Conservation (phyloP, 2,329 filamentous ascomycete species). For the Acarospora socialis region DNA sequence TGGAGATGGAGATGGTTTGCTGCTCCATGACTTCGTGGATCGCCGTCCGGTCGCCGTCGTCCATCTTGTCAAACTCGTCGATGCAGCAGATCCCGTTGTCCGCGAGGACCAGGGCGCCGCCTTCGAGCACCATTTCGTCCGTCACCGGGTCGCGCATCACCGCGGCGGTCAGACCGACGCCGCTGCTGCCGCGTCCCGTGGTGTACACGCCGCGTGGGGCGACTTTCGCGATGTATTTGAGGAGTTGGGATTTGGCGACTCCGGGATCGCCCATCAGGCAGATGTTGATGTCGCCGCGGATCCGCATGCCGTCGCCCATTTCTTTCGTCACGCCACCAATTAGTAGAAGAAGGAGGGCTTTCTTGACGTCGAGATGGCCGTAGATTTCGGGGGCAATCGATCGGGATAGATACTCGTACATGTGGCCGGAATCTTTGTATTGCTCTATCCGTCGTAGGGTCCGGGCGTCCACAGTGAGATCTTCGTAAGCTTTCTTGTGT, state of each 20-base stretch:
- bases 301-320: slow-evolving; percentile 96
- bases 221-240: slow-evolving; percentile 98
- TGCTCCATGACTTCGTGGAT: slow-evolving; percentile 85
- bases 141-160: slow-evolving; percentile 71
- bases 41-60: slow-evolving; percentile 61
- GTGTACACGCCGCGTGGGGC: slow-evolving; percentile 83
- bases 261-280: slow-evolving; percentile 98
- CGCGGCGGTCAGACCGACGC: slow-evolving; percentile 67
- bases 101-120: slow-evolving; percentile 62
- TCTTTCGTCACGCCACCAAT: slow-evolving; percentile 94
- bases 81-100: slow-evolving; percentile 76
- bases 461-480: slow-evolving; percentile 68
- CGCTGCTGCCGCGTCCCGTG: slow-evolving; percentile 66
- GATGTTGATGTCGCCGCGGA: slow-evolving; percentile 96
- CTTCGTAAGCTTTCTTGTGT: slow-evolving; percentile 96
- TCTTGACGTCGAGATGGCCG: slow-evolving; percentile 94
- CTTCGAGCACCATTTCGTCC: slow-evolving; percentile 65
- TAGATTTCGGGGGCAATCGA: slow-evolving; percentile 97
- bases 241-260: slow-evolving; percentile 95
- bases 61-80: slow-evolving; percentile 80
- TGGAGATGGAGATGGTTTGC: slow-evolving; percentile 71
- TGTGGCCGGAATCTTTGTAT: slow-evolving; percentile 70
- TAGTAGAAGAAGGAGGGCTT: slow-evolving; percentile 83
- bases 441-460: slow-evolving; percentile 75
- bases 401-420: slow-evolving; percentile 89